Base-by-base conservation (phyloP, 768 basidiomycete genomes). In the Trametes villosa region DNA sequence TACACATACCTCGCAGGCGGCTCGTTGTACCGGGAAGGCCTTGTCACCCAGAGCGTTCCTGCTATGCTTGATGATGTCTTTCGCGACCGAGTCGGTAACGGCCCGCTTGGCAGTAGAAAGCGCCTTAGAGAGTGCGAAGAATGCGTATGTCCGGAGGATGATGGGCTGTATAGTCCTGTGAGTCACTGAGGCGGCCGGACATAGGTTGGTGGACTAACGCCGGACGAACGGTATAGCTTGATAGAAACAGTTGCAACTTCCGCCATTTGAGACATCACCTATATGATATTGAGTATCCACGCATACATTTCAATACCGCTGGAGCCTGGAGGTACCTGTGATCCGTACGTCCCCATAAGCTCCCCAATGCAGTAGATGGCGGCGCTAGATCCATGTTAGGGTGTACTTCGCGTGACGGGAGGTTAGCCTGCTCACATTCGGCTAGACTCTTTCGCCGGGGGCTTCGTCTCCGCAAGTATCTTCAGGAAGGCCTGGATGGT, bases 261-360 rank as follows among this genome's bases (percentile, higher is more conserved):
- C 29, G 88, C 83, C 86, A 96, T 89, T 66, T 95, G 90, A 0
- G 95, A 97, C 95, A 98, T 96, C 71, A 95, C 87, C 93, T 98
- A 49, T 31, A 29, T 36, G 40, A 11, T 17, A 61, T 41, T 24
- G n/a, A 26, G 20, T 42, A 53, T 46, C 18, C 29, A 18, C 46
- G 40, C 29, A 6, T 8, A 54, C 40, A 46, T n/a, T n/a, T n/a
- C n/a, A n/a, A n/a, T n/a, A n/a, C n/a, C n/a, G n/a, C n/a, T n/a
- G n/a, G n/a, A n/a, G n/a, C n/a, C n/a, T n/a, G n/a, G n/a, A n/a
- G n/a, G 56, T 70, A 91, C 94, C 78, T 97, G 92, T 5, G 87
- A 80, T 5, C 96, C 96, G 70, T 89, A 92, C 7, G 78, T 79
- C 27, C 78, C 83, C 91, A 98, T 98, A 9, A 98, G 74, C 71